Percentiles rank a stretch among this genome's conserved stretches.
phyloP scores from a whole-genome alignment of 176 grass and related monocot species.

The Poa annua region DNA sequence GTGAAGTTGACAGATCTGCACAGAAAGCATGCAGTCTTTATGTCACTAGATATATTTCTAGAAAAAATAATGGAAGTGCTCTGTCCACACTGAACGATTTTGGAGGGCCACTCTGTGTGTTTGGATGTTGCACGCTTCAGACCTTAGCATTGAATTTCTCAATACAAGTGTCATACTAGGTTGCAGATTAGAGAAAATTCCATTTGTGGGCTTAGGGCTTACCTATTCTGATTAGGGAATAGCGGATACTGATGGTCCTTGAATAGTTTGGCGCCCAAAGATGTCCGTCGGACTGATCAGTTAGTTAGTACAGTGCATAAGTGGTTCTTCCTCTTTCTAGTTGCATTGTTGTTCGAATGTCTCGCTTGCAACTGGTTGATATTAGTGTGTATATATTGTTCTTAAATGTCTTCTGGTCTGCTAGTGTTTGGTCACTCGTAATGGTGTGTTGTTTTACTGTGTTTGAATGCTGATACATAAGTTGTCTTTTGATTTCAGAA shows the following conservation, averaged over 20 bases:
- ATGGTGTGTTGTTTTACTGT: neutral
- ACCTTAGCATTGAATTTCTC: constrained; percentile 14
- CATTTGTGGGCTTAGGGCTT: constrained; percentile 4
- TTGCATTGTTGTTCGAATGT: neutral
- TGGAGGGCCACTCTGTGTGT: constrained; percentile 5
- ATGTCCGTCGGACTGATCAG: neutral
- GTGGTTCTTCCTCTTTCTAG: constrained; percentile 5
- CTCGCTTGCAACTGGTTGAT: neutral
- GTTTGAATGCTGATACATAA: neutral
- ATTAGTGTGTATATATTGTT: neutral
- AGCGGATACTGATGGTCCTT: constrained; percentile 15
- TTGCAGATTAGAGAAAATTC: constrained; percentile 25
- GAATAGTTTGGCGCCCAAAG: neutral
- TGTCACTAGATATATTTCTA: neutral
- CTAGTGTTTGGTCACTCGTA: neutral
- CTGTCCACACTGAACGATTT: neutral
- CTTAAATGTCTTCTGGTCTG: constrained; percentile 2
- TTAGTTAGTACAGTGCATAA: neutral
- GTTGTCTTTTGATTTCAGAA: neutral
- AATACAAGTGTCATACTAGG: neutral
- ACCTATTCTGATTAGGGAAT: neutral
- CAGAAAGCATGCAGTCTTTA: neutral
- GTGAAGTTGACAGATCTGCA: constrained; percentile 2
- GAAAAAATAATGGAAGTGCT: neutral
- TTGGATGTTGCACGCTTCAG: neutral